These are phyloP conservation scores for Dillenia suffruticosa DNA, from an alignment of 164 flowering plant species.

Conservation along the genomic window DNA sequence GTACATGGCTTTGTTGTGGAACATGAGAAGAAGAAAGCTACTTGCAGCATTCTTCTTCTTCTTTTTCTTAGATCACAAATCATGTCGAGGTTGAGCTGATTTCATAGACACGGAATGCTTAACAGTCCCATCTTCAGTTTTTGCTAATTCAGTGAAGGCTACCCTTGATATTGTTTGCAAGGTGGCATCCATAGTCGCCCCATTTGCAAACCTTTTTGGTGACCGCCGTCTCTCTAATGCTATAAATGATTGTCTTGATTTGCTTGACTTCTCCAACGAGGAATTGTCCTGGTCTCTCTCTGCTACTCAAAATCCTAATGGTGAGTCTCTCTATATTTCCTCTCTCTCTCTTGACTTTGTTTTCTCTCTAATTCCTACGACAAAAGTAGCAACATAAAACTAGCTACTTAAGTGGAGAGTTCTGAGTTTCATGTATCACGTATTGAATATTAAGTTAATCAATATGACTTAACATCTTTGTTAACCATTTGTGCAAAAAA, in stretches of 20 bases:
- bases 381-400: no score
- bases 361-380: no score
- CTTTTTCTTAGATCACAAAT: neutral
- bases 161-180: conserved; percentile 31
- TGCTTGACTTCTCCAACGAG: conserved; percentile 67
- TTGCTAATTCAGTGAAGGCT: conserved; percentile 36
- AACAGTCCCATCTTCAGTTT: conserved; percentile 29
- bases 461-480: no score
- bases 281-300: conserved; percentile 54
- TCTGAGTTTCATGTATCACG: no score
- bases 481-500: no score
- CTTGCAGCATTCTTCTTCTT: neutral
- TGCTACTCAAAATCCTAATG: conserved; percentile 41
- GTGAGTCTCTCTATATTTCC: conserved; percentile 17
- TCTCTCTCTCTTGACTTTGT: neutral
- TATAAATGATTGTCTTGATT: conserved; percentile 71
- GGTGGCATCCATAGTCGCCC: conserved; percentile 39
- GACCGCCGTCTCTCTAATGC: conserved; percentile 64
- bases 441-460: no score
- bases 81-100: conserved; percentile 2
- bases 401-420: no score
- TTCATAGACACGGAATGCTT: conserved; percentile 24
- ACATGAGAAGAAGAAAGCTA: no score
- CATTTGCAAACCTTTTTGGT: conserved; percentile 26
- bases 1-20: no score